Percentiles rank a stretch among this genome's conserved stretches.
Conservation (phyloP, 148 eudicot genomes). For the Camellia granthamiana region DNA sequence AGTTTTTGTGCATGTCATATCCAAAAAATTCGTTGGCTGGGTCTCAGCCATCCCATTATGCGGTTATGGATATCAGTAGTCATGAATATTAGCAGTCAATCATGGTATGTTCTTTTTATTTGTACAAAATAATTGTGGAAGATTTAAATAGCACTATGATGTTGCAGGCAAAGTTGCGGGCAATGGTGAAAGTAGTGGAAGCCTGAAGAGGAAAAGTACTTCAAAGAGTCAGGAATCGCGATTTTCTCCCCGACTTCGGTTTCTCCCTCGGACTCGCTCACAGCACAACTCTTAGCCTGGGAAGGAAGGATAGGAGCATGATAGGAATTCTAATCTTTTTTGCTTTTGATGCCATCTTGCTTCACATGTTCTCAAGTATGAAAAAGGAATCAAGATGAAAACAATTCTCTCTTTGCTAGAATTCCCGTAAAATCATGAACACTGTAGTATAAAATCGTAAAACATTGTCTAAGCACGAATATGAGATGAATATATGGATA, state of each 20-base stretch:
- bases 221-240: constrained; percentile 12
- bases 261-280: constrained; percentile 24
- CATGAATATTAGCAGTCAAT: not conserved
- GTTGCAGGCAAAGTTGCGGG: constrained; percentile 14
- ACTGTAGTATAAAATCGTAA: not conserved
- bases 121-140: not conserved
- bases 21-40: not conserved
- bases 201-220: constrained; percentile 15
- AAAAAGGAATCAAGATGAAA: constrained; percentile 3
- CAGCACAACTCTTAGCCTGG: constrained; percentile 13
- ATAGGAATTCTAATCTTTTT: constrained; percentile 1
- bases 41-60: not conserved
- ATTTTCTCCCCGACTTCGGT: constrained; percentile 23
- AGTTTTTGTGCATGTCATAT: not conserved
- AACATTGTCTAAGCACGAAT: not conserved
- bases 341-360: constrained; percentile 10
- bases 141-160: constrained; percentile 1
- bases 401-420: not conserved
- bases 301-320: constrained; percentile 15
- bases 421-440: not conserved
- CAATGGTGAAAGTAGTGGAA: constrained; percentile 3
- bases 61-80: not conserved
- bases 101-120: not conserved
- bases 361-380: not conserved
- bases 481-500: not conserved